Percentiles rank a stretch among this genome's conserved stretches.
phyloP scores from a whole-genome alignment of 2,329 filamentous ascomycete species.

The Myriosclerotinia duriaeana region DNA sequence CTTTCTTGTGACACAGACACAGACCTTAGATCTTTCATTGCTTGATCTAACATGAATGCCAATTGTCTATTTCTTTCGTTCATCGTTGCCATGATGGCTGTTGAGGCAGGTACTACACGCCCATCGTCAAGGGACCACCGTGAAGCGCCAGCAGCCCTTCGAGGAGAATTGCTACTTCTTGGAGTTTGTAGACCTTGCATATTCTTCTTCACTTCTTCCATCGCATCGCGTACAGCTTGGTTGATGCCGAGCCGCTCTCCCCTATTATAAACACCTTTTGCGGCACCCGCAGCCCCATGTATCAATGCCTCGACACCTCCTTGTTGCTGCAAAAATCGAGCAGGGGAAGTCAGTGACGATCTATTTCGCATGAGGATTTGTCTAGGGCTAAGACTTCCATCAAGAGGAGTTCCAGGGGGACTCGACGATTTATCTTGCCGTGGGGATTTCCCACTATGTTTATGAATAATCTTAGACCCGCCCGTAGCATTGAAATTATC shows the following conservation, averaged over 20 bases:
- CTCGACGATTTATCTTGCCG: conserved; percentile 33
- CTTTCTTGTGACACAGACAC: conserved; percentile 53
- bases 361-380: conserved; percentile 32
- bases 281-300: conserved; percentile 74
- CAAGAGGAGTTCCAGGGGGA: conserved; percentile 37
- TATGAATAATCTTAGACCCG: conserved; percentile 64
- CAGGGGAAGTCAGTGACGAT: conserved; percentile 39
- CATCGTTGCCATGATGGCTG: conserved; percentile 50
- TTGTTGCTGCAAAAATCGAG: conserved; percentile 48
- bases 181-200: conserved; percentile 65
- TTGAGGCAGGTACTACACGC: conserved; percentile 35
- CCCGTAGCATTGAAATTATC: conserved; percentile 63
- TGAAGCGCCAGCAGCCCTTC: conserved; percentile 30
- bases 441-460: conserved; percentile 64
- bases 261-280: conserved; percentile 70
- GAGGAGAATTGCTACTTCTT: conserved; percentile 43
- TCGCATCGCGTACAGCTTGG: conserved; percentile 75
- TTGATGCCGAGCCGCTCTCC: conserved; percentile 78
- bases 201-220: conserved; percentile 77
- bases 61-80: conserved; percentile 67
- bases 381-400: conserved; percentile 33
- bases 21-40: conserved; percentile 61
- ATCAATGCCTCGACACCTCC: conserved; percentile 67
- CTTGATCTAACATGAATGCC: conserved; percentile 66
- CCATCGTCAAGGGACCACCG: conserved; percentile 41